These are phyloP conservation scores for Clarkia xantiana DNA, from an alignment of 345 rosid species.

Conservation along the genomic window DNA sequence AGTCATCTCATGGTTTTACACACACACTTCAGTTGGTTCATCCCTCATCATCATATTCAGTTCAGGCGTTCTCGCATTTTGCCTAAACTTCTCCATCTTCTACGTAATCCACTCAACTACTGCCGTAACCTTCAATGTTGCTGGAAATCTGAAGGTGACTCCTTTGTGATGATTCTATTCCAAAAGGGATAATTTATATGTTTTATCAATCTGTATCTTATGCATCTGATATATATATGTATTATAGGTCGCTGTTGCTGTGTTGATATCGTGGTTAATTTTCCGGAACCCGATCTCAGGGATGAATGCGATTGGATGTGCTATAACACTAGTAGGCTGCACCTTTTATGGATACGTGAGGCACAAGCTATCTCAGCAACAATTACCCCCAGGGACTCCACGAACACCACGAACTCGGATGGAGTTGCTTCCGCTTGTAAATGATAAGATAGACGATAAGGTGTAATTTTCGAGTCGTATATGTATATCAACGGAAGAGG, in stretches of 20 bases:
- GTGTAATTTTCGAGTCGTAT: constrained; percentile 18
- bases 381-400: constrained; percentile 53
- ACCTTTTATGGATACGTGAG: constrained; percentile 91
- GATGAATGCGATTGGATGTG: constrained; percentile 90
- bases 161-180: not conserved
- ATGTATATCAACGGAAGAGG: no score
- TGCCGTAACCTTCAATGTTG: constrained; percentile 96
- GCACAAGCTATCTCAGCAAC: constrained; percentile 71
- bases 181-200: not conserved
- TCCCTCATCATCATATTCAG: constrained; percentile 67
- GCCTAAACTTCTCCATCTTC: constrained; percentile 95
- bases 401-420: constrained; percentile 62
- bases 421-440: constrained; percentile 85
- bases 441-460: constrained; percentile 80
- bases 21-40: constrained; percentile 37
- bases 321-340: constrained; percentile 77
- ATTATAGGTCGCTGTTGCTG: constrained; percentile 89
- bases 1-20: constrained; percentile 55
- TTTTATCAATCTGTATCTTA: not conserved
- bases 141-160: constrained; percentile 96
- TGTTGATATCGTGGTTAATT: constrained; percentile 81
- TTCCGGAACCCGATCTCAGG: constrained; percentile 83
- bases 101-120: constrained; percentile 98
- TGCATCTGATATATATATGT: not conserved
- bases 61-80: constrained; percentile 91